Conservation (phyloP, 2,329 filamentous ascomycete species). For the Scedosporium aurantiacum region DNA sequence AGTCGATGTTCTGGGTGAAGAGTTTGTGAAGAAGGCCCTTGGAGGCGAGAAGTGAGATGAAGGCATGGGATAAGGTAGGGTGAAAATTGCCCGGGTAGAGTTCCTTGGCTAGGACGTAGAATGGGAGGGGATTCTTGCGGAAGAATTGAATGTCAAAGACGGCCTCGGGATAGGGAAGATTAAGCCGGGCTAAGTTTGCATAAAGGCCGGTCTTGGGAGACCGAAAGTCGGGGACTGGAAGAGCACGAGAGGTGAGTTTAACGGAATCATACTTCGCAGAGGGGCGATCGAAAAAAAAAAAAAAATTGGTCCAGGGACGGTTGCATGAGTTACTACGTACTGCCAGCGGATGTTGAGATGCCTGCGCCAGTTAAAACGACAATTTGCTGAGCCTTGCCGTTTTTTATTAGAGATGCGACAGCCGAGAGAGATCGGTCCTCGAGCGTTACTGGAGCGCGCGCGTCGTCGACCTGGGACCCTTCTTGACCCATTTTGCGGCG, state of each 20-base stretch:
- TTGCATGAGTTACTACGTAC: constrained; percentile 23
- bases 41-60: constrained; percentile 69
- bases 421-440: constrained; percentile 57
- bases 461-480: constrained; percentile 53
- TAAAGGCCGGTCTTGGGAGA: constrained; percentile 91
- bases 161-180: constrained; percentile 80
- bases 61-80: constrained; percentile 83
- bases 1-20: constrained; percentile 98
- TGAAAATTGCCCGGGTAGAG: constrained; percentile 82
- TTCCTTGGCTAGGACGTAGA: constrained; percentile 86
- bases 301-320: neutral
- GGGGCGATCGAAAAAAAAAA: neutral
- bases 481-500: constrained; percentile 61
- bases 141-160: constrained; percentile 94
- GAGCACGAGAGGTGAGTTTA: neutral
- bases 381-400: constrained; percentile 55
- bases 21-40: constrained; percentile 73
- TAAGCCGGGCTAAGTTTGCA: constrained; percentile 74
- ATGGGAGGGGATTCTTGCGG: constrained; percentile 69
- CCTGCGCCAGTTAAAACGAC: constrained; percentile 88
- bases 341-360: constrained; percentile 64
- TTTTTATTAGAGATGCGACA: constrained; percentile 70
- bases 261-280: neutral
- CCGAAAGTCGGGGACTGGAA: constrained; percentile 83
- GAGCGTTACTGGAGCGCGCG: constrained; percentile 55